phyloP scores from a whole-genome alignment of 139 green algal species.

The Spirogloea muscicola region DNA sequence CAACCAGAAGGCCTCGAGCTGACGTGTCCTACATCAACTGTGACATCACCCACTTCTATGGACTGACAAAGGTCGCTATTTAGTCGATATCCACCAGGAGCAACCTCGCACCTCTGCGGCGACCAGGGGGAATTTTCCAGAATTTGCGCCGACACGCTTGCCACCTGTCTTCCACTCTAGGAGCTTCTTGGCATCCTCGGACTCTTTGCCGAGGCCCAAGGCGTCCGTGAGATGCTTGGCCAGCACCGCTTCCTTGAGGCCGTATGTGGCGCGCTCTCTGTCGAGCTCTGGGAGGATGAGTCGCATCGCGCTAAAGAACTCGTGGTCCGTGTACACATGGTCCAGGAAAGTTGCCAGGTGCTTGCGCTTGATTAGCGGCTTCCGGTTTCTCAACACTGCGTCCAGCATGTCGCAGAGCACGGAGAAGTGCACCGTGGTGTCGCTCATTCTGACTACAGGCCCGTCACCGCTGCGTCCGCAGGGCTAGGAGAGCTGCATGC shows the following conservation, averaged over 20 bases:
- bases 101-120: slow-evolving; percentile 15
- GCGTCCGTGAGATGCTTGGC: slow-evolving; percentile 48
- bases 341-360: slow-evolving; percentile 10
- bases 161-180: slow-evolving; percentile 44
- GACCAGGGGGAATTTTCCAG: slow-evolving; percentile 53
- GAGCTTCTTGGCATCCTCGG: slow-evolving; percentile 9
- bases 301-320: slow-evolving; percentile 18
- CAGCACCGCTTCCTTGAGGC: slow-evolving; percentile 58
- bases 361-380: slow-evolving; percentile 16
- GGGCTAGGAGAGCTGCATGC: no score
- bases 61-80: not conserved
- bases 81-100: not conserved
- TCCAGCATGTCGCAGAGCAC: slow-evolving; percentile 22
- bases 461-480: no score
- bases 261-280: slow-evolving; percentile 54
- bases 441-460: no score
- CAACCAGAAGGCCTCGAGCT: not conserved
- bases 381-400: not conserved
- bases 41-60: not conserved
- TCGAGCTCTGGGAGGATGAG: slow-evolving; percentile 53
- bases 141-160: not conserved
- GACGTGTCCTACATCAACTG: not conserved
- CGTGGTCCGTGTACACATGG: not conserved
- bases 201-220: slow-evolving; percentile 27
- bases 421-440: slow-evolving; percentile 1